Percentiles rank a stretch among this genome's conserved stretches.
These are phyloP conservation scores for Xanthoconium stramineum DNA, from an alignment of 768 basidiomycete species.

Conservation along the genomic window DNA sequence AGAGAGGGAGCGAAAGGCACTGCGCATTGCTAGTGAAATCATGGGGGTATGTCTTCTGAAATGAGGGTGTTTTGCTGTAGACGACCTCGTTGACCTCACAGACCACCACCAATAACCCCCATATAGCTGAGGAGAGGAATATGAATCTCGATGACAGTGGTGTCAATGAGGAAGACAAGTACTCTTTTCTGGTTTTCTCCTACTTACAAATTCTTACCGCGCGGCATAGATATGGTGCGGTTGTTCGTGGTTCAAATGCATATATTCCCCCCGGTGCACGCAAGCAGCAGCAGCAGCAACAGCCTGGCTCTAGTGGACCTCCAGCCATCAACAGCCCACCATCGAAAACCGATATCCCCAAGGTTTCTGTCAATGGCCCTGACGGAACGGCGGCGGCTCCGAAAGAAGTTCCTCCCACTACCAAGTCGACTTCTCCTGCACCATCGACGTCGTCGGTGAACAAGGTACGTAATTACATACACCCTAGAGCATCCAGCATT, in stretches of 20 bases:
- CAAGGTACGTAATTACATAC: constrained; percentile 44
- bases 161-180: constrained; percentile 96
- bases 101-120: constrained; percentile 68
- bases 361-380: constrained; percentile 75
- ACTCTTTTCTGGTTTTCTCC: constrained; percentile 26
- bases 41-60: constrained; percentile 55
- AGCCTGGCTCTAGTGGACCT: constrained; percentile 22
- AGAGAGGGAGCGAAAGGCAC: constrained; percentile 84
- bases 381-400: constrained; percentile 54
- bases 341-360: constrained; percentile 54
- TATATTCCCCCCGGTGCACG: constrained; percentile 95
- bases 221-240: constrained; percentile 77
- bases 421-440: constrained; percentile 64
- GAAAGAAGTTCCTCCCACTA: constrained; percentile 43
- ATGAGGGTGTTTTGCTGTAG: constrained; percentile 1
- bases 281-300: constrained; percentile 38
- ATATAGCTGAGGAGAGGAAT: constrained; percentile 86
- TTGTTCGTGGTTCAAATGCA: constrained; percentile 81
- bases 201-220: constrained; percentile 20
- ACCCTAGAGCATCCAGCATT: background rate
- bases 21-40: constrained; percentile 88
- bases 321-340: constrained; percentile 27
- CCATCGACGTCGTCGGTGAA: constrained; percentile 42
- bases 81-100: constrained; percentile 29
- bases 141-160: constrained; percentile 64